These are phyloP conservation scores for Cladophialophora psammophila DNA, from an alignment of 2,329 filamentous ascomycete genomes.

Conservation along the genomic window DNA sequence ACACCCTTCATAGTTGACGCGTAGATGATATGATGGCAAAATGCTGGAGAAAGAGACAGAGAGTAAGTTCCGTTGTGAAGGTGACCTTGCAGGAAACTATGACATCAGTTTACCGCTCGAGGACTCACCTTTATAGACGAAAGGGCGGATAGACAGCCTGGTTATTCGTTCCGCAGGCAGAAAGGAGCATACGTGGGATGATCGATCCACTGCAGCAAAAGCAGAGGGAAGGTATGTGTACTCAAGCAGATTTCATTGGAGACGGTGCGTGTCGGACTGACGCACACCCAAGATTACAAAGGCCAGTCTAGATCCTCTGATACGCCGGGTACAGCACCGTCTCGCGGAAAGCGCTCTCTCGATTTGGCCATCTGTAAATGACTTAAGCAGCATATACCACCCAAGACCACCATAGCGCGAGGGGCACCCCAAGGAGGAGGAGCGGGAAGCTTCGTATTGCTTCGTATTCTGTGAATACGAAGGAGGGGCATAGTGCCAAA, in stretches of 20 bases:
- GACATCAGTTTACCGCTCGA: not conserved
- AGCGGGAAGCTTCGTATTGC: not conserved
- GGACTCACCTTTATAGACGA: conserved; percentile 4
- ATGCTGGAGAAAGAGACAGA: not conserved
- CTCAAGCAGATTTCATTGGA: not conserved
- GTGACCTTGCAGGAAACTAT: not conserved
- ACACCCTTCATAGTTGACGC: conserved; percentile 34
- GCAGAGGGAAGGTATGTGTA: not conserved
- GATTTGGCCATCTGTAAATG: conserved; percentile 1
- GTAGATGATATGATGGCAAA: not conserved
- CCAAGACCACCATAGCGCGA: not conserved
- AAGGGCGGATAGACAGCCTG: not conserved
- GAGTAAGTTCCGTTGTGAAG: not conserved
- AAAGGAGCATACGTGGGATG: not conserved
- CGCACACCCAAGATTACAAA: not conserved
- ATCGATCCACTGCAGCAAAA: not conserved
- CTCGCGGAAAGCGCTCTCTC: not conserved
- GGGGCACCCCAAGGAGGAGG: not conserved
- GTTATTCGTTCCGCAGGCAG: not conserved
- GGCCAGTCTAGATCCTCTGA: not conserved
- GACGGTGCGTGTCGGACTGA: not conserved
- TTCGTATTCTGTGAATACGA: conserved; percentile 25
- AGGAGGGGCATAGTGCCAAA: conserved; percentile 7
- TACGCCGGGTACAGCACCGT: not conserved
- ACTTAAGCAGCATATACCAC: not conserved